phyloP scores from a whole-genome alignment of 1,284 basidiomycete species.

The Marasmius oreades region DNA sequence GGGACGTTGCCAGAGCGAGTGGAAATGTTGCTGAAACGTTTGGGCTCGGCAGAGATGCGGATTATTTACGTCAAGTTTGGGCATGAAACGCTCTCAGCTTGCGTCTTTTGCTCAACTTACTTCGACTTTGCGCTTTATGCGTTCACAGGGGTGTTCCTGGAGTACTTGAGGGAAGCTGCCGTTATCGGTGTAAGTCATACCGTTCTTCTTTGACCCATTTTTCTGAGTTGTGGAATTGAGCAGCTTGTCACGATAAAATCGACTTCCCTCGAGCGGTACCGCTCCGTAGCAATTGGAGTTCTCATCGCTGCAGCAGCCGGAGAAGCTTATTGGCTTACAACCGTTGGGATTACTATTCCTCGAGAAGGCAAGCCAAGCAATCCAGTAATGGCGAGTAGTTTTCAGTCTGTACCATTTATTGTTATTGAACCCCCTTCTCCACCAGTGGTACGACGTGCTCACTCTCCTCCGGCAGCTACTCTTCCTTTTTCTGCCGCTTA shows the following conservation, averaged over 20 bases:
- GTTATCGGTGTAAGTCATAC: conserved; percentile 46
- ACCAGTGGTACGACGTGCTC: conserved; percentile 64
- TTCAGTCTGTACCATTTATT: not conserved
- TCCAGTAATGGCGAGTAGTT: conserved; percentile 49
- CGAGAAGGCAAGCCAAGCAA: conserved; percentile 27
- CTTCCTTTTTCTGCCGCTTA: conserved; percentile 55
- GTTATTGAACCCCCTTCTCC: conserved; percentile 1
- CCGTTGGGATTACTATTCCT: conserved; percentile 43
- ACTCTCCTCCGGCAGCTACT: conserved; percentile 49
- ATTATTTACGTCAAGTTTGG: conserved; percentile 64
- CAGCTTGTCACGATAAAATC: conserved; percentile 31
- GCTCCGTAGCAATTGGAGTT: conserved; percentile 43
- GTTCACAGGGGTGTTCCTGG: conserved; percentile 48
- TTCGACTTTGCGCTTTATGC: conserved; percentile 58
- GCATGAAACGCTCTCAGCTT: conserved; percentile 56
- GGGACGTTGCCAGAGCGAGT: conserved; percentile 41
- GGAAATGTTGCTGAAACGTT: conserved; percentile 49
- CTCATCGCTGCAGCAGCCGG: conserved; percentile 45
- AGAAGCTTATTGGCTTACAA: conserved; percentile 53
- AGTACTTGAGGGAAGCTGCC: conserved; percentile 54
- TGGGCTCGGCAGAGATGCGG: conserved; percentile 58
- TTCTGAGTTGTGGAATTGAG: not conserved
- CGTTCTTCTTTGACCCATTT: not conserved
- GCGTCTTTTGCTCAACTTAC: conserved; percentile 56
- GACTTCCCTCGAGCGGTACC: conserved; percentile 38